Conservation (phyloP, 2,329 filamentous ascomycete species). For the Ophiosphaerella korrae region DNA sequence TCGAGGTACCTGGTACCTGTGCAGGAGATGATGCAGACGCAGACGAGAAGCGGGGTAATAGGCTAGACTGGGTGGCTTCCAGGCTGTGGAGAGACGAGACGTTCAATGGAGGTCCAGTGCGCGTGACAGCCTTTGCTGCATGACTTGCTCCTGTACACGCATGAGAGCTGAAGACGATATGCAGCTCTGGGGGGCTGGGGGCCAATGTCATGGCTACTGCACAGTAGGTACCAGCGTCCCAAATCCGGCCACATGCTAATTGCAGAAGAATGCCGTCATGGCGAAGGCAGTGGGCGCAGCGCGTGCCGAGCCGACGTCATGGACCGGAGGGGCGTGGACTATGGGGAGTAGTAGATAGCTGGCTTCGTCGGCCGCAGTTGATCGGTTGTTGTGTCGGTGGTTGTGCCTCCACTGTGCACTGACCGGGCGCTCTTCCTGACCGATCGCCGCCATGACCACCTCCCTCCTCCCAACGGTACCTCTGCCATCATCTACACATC, state of each 20-base stretch:
- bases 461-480: too few relatives aligned
- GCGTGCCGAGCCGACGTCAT: too few relatives aligned
- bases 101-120: constrained; percentile 37
- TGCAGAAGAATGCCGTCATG: background rate
- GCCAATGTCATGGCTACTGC: background rate
- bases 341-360: too few relatives aligned
- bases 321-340: too few relatives aligned
- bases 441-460: background rate
- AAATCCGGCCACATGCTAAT: background rate
- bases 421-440: constrained; percentile 7
- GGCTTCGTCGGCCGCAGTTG: too few relatives aligned
- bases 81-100: constrained; percentile 37
- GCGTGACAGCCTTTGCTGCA: constrained; percentile 40
- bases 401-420: constrained; percentile 7
- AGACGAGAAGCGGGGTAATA: constrained; percentile 46
- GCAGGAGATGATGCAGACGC: constrained; percentile 12
- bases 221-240: constrained; percentile 1
- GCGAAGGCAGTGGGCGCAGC: too few relatives aligned
- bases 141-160: constrained; percentile 22
- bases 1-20: constrained; percentile 32
- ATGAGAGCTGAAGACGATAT: constrained; percentile 5
- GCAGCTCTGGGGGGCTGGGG: background rate
- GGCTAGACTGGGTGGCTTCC: constrained; percentile 41
- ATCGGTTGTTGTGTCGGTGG: too few relatives aligned
- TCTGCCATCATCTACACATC: too few relatives aligned